Evolutionary conservation across 306 rosid genomes (phyloP).

Genomic region (Dalbergia oliveri): DNA sequence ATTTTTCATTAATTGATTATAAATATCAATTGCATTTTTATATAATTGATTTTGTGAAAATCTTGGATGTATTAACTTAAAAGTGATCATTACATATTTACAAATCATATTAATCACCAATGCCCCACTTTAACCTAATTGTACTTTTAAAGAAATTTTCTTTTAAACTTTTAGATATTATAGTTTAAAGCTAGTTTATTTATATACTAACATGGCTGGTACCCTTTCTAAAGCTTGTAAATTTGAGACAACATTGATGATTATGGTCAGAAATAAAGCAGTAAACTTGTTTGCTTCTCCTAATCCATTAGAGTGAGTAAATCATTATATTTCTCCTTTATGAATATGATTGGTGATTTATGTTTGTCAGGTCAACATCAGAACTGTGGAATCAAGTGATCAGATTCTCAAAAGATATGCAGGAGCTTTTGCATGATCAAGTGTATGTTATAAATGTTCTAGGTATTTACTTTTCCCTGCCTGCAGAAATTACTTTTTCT

Average conservation of each 20-base stretch:
- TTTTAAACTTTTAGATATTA: not conserved
- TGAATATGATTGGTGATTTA: slow-evolving; percentile 12
- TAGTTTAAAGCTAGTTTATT: slow-evolving; percentile 31
- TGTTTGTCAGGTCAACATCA: slow-evolving; percentile 62
- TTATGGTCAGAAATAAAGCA: slow-evolving; percentile 20
- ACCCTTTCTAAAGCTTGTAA: slow-evolving; percentile 19
- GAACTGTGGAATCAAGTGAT: slow-evolving; percentile 58
- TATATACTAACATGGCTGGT: slow-evolving; percentile 11
- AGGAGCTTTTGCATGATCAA: slow-evolving; percentile 75
- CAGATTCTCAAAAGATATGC: slow-evolving; percentile 71
- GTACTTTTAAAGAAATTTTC: not conserved
- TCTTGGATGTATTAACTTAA: too few species aligned
- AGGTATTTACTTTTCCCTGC: slow-evolving; percentile 62
- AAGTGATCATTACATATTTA: too few species aligned
- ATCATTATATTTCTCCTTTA: slow-evolving; percentile 19
- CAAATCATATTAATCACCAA: not conserved
- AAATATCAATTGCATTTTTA: too few species aligned
- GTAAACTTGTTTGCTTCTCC: slow-evolving; percentile 39
- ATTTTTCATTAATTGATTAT: too few species aligned
- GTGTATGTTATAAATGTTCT: slow-evolving; percentile 81
- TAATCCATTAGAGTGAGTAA: slow-evolving; percentile 34
- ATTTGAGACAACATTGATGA: slow-evolving; percentile 33
- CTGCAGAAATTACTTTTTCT: slow-evolving; percentile 18
- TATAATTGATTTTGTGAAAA: too few species aligned
- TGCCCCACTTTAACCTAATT: too few species aligned